Evolutionary conservation across 164 flowering plant genomes (phyloP).

Genomic region (Taxillus chinensis): DNA sequence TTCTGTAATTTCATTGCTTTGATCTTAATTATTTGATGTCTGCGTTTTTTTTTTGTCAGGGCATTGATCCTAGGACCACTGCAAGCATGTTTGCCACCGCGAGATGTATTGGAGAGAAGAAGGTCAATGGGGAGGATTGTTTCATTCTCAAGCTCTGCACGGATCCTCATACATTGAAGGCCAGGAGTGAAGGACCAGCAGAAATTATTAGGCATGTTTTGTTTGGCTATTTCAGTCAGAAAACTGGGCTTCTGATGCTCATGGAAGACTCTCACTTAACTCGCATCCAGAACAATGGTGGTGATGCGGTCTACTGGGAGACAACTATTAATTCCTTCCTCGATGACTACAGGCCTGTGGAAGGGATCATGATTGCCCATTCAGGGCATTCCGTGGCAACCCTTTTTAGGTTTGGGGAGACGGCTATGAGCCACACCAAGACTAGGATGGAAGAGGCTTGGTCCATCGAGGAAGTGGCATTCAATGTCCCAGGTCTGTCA

Average conservation of each 20-base stretch:
- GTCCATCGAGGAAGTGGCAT: conserved; percentile 65
- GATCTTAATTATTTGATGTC: too few relatives aligned
- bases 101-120: conserved; percentile 64
- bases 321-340: conserved; percentile 64
- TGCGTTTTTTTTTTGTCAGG: conserved; percentile 22
- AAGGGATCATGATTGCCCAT: conserved; percentile 64
- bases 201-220: conserved; percentile 59
- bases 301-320: conserved; percentile 65
- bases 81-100: conserved; percentile 62
- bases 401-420: conserved; percentile 60
- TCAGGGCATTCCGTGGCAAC: conserved; percentile 55
- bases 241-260: conserved; percentile 53
- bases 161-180: conserved; percentile 45
- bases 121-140: conserved; percentile 57
- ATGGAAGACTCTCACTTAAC: conserved; percentile 63
- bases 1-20: too few relatives aligned
- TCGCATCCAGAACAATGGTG: conserved; percentile 52
- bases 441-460: conserved; percentile 63
- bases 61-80: conserved; percentile 59
- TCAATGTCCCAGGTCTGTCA: conserved; percentile 55
- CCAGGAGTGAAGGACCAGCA: conserved; percentile 59
- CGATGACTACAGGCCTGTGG: conserved; percentile 50
- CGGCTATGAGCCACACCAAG: conserved; percentile 67
- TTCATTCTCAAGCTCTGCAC: conserved; percentile 61
- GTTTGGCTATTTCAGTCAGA: conserved; percentile 63